Evolutionary conservation across 2,329 filamentous ascomycete genomes (phyloP).

Genomic region (Xylaria sp.): DNA sequence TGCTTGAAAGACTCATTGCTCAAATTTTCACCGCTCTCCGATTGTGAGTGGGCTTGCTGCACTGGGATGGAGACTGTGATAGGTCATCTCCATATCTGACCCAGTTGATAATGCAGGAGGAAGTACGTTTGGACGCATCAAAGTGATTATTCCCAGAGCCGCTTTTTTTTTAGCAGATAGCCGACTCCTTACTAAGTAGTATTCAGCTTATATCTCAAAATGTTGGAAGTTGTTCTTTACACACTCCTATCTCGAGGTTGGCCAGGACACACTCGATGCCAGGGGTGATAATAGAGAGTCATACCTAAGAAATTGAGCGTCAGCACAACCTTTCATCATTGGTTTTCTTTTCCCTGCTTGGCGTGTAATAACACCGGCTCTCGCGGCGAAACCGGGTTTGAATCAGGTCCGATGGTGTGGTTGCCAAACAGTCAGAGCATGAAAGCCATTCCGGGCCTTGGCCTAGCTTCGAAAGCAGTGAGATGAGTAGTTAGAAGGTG

Average conservation of each 20-base stretch:
- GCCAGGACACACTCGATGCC: background rate
- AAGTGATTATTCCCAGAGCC: constrained; percentile 4
- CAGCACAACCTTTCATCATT: background rate
- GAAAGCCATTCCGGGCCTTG: background rate
- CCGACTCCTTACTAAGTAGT: too few species aligned
- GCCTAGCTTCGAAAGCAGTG: background rate
- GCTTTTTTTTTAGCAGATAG: background rate
- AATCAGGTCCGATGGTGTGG: background rate
- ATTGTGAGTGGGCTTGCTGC: constrained; percentile 21
- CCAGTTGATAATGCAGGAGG: constrained; percentile 31
- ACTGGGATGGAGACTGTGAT: constrained; percentile 25
- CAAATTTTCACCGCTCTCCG: constrained; percentile 12
- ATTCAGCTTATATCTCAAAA: background rate
- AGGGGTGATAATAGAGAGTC: background rate
- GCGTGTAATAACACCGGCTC: background rate
- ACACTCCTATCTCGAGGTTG: background rate
- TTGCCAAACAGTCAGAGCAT: background rate
- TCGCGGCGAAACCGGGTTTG: background rate
- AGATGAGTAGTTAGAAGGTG: background rate
- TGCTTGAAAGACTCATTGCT: background rate
- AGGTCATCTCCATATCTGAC: constrained; percentile 17
- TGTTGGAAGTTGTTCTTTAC: background rate
- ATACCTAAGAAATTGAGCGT: background rate
- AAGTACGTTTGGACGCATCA: background rate
- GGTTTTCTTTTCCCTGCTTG: background rate